Evolutionary conservation across 1,284 basidiomycete genomes (phyloP).

Genomic region (Puccinia hordei): DNA sequence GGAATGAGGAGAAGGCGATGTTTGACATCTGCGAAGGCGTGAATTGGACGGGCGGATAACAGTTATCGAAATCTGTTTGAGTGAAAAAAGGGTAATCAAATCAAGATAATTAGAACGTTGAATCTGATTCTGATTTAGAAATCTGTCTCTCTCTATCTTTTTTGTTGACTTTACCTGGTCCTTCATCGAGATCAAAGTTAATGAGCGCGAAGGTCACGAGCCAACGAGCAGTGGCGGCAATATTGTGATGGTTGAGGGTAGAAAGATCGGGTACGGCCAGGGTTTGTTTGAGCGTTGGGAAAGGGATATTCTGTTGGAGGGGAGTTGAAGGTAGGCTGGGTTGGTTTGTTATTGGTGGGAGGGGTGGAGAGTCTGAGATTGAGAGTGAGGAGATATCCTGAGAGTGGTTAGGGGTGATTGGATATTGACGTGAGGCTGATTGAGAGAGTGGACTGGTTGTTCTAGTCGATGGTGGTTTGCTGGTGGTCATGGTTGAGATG

Average conservation of each 20-base stretch:
- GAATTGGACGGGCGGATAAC: conserved; percentile 32
- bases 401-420: too few species aligned
- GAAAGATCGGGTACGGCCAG: neutral
- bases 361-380: too few species aligned
- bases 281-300: conserved; percentile 9
- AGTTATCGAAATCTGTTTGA: conserved; percentile 41
- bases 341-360: too few species aligned
- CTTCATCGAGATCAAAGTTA: conserved; percentile 50
- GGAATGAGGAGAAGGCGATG: conserved; percentile 91
- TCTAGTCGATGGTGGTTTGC: too few species aligned
- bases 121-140: too few species aligned
- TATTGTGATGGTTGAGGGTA: neutral
- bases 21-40: conserved; percentile 23
- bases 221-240: neutral
- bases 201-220: conserved; percentile 35
- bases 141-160: neutral
- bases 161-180: conserved; percentile 18
- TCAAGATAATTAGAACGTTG: too few species aligned
- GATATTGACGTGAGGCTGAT: too few species aligned
- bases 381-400: too few species aligned
- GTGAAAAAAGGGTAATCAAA: neutral
- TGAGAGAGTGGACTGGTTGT: too few species aligned
- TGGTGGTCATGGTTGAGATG: too few species aligned
- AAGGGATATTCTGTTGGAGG: too few species aligned
- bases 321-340: too few species aligned